Evolutionary conservation across 2,329 filamentous ascomycete genomes (phyloP).

Genomic region (Parascedosporium putredinis): DNA sequence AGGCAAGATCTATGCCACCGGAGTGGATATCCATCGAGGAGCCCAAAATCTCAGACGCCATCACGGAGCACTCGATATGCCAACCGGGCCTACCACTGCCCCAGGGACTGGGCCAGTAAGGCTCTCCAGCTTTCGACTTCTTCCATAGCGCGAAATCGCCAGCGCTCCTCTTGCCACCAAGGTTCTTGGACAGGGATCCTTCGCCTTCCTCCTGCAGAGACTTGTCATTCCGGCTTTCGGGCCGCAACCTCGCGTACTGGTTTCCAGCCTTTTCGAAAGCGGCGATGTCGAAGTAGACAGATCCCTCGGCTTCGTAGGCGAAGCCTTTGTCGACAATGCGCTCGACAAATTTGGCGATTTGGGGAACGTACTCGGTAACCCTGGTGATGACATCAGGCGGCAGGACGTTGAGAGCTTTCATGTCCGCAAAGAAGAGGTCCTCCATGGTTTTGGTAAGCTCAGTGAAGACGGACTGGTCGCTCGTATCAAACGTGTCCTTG

Average conservation of each 20-base stretch:
- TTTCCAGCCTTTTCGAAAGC: slow-evolving; percentile 79
- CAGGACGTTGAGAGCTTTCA: slow-evolving; percentile 76
- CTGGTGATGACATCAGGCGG: slow-evolving; percentile 72
- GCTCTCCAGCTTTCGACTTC: slow-evolving; percentile 81
- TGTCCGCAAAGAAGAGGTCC: slow-evolving; percentile 77
- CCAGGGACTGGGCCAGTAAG: slow-evolving; percentile 82
- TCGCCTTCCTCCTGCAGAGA: slow-evolving; percentile 81
- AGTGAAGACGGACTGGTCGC: slow-evolving; percentile 67
- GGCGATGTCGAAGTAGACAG: slow-evolving; percentile 87
- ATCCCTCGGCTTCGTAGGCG: slow-evolving; percentile 72
- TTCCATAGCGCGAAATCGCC: slow-evolving; percentile 95
- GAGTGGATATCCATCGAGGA: slow-evolving; percentile 64
- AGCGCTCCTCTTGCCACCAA: slow-evolving; percentile 58
- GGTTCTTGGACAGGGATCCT: slow-evolving; percentile 59
- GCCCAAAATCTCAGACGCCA: slow-evolving; percentile 85
- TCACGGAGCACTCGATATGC: slow-evolving; percentile 96
- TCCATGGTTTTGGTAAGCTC: slow-evolving; percentile 80
- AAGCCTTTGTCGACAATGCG: slow-evolving; percentile 77
- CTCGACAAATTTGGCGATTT: slow-evolving; percentile 79
- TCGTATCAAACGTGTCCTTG: slow-evolving; percentile 50
- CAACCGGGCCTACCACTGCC: slow-evolving; percentile 81
- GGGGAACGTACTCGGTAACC: slow-evolving; percentile 84
- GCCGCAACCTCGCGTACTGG: slow-evolving; percentile 73
- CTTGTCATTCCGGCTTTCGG: slow-evolving; percentile 76
- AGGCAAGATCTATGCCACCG: slow-evolving; percentile 81